Conservation (phyloP, 768 basidiomycete genomes). For the Tubosaeta brunneosetosa region DNA sequence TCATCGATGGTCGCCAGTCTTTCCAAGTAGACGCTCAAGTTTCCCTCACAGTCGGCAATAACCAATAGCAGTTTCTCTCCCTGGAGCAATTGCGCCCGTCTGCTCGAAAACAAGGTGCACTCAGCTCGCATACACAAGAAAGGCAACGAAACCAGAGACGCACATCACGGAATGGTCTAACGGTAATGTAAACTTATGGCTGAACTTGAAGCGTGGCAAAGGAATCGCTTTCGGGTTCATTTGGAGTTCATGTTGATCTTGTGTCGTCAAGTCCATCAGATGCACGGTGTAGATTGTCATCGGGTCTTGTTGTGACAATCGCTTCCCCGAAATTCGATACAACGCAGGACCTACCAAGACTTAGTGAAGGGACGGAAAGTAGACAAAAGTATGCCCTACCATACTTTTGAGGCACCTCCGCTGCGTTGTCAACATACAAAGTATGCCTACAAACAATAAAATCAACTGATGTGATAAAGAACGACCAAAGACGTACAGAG, state of each 20-base stretch:
- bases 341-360: background rate
- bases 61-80: constrained; percentile 41
- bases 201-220: constrained; percentile 16
- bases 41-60: constrained; percentile 30
- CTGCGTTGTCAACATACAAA: background rate
- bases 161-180: constrained; percentile 19
- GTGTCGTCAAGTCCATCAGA: constrained; percentile 11
- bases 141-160: background rate
- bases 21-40: too few relatives aligned
- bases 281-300: too few relatives aligned
- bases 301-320: background rate
- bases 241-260: constrained; percentile 28
- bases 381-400: background rate
- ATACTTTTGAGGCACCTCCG: constrained; percentile 1
- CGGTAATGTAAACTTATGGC: constrained; percentile 15
- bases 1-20: too few relatives aligned
- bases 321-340: constrained; percentile 2
- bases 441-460: constrained; percentile 8
- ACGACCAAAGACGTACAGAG: constrained; percentile 6
- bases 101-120: constrained; percentile 2
- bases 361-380: background rate
- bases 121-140: background rate
- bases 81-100: constrained; percentile 39
- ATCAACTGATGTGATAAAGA: background rate
- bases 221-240: constrained; percentile 21